Conservation (phyloP, 2,329 filamentous ascomycete genomes). For the Teratosphaeria viscida region DNA sequence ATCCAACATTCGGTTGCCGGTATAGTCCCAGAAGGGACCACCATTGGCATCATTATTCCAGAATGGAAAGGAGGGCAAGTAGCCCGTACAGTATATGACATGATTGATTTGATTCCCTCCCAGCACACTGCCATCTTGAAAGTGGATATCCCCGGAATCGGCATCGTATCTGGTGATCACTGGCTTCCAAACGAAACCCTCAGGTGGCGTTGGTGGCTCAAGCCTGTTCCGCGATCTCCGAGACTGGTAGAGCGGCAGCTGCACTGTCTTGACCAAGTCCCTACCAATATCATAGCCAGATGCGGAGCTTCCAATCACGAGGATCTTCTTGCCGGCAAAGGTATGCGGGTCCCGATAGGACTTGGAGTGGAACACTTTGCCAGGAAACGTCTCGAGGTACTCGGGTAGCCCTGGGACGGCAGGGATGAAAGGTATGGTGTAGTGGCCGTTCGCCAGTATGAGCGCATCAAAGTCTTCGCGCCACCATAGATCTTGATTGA, state of each 20-base stretch:
- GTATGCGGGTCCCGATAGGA: background rate
- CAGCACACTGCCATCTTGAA: background rate
- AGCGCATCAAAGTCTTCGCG: background rate
- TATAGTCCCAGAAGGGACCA: background rate
- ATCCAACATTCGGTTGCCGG: background rate
- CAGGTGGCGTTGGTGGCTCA: conserved; percentile 40
- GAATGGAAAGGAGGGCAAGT: background rate
- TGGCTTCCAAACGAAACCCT: conserved; percentile 45
- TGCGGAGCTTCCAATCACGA: conserved; percentile 24
- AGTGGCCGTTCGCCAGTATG: background rate
- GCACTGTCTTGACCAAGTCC: conserved; percentile 10
- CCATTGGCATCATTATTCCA: background rate
- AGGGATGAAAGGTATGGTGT: background rate
- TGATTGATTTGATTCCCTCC: background rate
- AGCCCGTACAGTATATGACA: background rate
- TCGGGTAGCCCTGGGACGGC: background rate
- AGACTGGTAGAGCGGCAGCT: conserved; percentile 42
- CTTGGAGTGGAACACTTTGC: background rate
- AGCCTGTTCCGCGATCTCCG: conserved; percentile 40
- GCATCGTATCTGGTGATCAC: conserved; percentile 28
- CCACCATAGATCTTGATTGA: background rate
- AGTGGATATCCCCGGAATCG: background rate
- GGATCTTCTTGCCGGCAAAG: conserved; percentile 10
- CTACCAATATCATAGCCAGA: conserved; percentile 24
- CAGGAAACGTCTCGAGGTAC: background rate